Base-by-base conservation (phyloP, 2,329 filamentous ascomycete genomes). In the Rhynchosporium agropyri region DNA sequence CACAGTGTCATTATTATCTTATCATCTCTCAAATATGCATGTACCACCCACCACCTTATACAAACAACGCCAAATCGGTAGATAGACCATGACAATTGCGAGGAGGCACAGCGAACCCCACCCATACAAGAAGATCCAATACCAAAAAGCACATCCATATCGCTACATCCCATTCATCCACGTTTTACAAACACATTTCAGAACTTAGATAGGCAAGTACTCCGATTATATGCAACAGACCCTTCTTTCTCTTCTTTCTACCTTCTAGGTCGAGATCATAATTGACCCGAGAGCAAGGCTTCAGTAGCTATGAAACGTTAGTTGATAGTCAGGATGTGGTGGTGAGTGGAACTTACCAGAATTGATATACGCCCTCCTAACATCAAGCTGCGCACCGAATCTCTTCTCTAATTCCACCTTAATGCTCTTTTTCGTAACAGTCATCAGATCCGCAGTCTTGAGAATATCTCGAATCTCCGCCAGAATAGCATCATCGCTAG, bases 401-500 rank as follows among this genome's bases (percentile, higher is more conserved):
- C 93, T 85, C 73, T 87, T 86, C 82, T 99, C 95, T 63, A 99
- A 80, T 80, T 99, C 95, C 70, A 85, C 79, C 83, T 98, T 98
- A 78, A 99, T 90, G 71, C 90, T 92, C 86, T 99, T 99, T 87
- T 99, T 99, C 69, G 95, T 99, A 49, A 99, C 91, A 4, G 86
- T 93, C 95, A 99, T 99, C 74, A 99, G 79, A 78, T 99, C 95
- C 1, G 92, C 93, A 12, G 90, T 96, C 70, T 88, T 85, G 66
- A 99, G 80, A 67, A 99, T 97, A 73, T 97, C 92, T 58, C 95
- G 86, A 71, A 99, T 99, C 82, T 99, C 95, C 0, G 92, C 89
- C 66, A 99, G 80, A 56, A 99, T 82, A 10, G 91, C 89, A 73
- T 99, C 95, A 70, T 99, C 95, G 65, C 84, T 90, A 0, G 95